A percentile compares a stretch with the other conserved stretches of the same genome.
These are phyloP conservation scores for Corylus heterophylla DNA, from an alignment of 306 rosid genomes.

Conservation along the genomic window DNA sequence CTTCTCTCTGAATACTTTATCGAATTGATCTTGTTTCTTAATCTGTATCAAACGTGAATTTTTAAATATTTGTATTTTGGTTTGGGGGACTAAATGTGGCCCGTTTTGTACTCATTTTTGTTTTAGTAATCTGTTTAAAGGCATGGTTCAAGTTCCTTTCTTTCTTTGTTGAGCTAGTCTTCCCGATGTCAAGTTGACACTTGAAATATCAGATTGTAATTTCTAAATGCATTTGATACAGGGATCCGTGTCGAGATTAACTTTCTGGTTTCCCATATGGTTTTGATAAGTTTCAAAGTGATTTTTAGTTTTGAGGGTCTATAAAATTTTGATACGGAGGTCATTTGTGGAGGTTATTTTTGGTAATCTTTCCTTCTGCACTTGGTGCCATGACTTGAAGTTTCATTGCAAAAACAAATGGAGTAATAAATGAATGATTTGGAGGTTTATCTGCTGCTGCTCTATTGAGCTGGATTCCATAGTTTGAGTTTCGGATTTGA, in stretches of 20 bases:
- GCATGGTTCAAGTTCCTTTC: background rate
- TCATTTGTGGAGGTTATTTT: background rate
- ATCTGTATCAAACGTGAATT: background rate
- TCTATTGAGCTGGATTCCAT: background rate
- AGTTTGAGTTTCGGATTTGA: background rate
- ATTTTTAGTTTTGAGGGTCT: background rate
- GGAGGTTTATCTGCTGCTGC: conserved; percentile 1
- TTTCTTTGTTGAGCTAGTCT: background rate
- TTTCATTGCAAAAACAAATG: background rate
- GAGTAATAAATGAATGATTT: background rate
- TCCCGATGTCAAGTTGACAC: background rate
- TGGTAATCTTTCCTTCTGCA: background rate
- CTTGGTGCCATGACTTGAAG: background rate
- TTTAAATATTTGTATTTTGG: background rate
- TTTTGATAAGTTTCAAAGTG: background rate
- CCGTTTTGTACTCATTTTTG: background rate
- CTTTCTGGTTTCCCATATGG: background rate
- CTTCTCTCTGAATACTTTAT: background rate
- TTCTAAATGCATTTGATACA: background rate
- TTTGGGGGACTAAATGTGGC: background rate
- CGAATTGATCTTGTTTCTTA: background rate
- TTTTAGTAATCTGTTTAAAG: background rate
- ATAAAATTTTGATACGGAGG: no score
- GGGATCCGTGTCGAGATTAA: background rate
- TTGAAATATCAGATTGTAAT: background rate